phyloP scores from a whole-genome alignment of 805 yeast species.

The Cyberlindnera japonica region DNA sequence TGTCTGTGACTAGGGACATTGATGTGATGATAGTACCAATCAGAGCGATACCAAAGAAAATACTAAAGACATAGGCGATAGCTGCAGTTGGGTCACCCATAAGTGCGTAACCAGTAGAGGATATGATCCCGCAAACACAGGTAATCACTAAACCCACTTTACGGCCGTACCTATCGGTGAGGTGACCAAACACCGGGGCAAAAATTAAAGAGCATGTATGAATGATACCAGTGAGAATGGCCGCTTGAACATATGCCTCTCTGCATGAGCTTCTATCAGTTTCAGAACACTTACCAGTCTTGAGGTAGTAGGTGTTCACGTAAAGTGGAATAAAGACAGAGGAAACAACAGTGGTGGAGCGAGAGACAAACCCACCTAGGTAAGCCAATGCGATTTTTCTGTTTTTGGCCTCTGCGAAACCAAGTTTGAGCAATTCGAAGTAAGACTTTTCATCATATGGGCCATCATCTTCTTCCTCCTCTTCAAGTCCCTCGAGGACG shows the following conservation, averaged over 20 bases:
- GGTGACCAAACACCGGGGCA: constrained; percentile 62
- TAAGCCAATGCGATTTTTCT: constrained; percentile 52
- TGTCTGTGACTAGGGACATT: constrained; percentile 55
- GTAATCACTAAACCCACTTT: constrained; percentile 36
- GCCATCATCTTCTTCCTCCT: constrained; percentile 25
- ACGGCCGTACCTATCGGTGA: constrained; percentile 46
- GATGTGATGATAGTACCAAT: constrained; percentile 60
- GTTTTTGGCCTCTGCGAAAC: constrained; percentile 46
- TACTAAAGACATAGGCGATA: constrained; percentile 34
- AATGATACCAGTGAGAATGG: constrained; percentile 65
- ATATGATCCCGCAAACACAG: constrained; percentile 40
- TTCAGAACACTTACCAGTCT: constrained; percentile 46
- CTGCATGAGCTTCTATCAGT: constrained; percentile 43
- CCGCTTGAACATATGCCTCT: constrained; percentile 62
- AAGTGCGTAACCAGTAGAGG: constrained; percentile 37
- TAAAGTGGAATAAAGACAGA: constrained; percentile 61
- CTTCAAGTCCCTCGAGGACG: constrained; percentile 31
- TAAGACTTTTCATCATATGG: constrained; percentile 29
- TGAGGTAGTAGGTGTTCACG: constrained; percentile 53
- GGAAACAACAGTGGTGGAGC: constrained; percentile 56
- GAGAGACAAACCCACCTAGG: constrained; percentile 57
- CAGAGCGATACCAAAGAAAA: constrained; percentile 56
- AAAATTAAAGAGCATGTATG: constrained; percentile 53
- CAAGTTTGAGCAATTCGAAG: constrained; percentile 40
- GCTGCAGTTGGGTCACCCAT: constrained; percentile 34